Evolutionary conservation across 2,329 filamentous ascomycete genomes (phyloP).

Genomic region (Cytospora mali): DNA sequence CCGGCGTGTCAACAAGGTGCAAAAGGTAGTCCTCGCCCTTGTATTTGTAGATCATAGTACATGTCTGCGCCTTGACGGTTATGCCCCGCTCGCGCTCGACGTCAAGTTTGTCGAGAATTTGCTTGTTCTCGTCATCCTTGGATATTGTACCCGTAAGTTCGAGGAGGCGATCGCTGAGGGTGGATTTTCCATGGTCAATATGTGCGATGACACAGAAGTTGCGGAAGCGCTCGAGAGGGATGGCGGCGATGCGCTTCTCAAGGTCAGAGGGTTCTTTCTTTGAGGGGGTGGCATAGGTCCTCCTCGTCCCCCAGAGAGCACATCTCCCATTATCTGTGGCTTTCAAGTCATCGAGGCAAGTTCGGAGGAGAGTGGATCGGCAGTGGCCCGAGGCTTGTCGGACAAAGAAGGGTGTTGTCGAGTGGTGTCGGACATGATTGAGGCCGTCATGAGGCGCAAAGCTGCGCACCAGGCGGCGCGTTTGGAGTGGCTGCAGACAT

Average conservation of each 20-base stretch:
- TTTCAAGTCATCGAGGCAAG: not conserved
- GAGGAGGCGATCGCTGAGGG: slow-evolving; percentile 86
- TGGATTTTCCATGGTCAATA: slow-evolving; percentile 98
- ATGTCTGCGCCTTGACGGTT: slow-evolving; percentile 98
- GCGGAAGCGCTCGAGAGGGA: slow-evolving; percentile 78
- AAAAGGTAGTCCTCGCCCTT: slow-evolving; percentile 86
- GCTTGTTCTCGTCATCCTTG: slow-evolving; percentile 80
- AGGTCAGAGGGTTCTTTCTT: slow-evolving; percentile 42
- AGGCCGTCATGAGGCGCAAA: slow-evolving; percentile 22
- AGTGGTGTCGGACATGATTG: not conserved
- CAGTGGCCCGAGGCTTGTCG: slow-evolving; percentile 1
- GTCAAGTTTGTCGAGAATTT: slow-evolving; percentile 95
- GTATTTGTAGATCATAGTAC: slow-evolving; percentile 94
- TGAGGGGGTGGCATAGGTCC: slow-evolving; percentile 23
- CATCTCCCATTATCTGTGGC: not conserved
- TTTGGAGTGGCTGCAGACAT: slow-evolving; percentile 38
- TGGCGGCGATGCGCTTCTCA: slow-evolving; percentile 67
- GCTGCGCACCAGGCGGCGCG: slow-evolving; percentile 26
- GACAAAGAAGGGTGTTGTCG: not conserved
- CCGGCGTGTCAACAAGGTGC: slow-evolving; percentile 94
- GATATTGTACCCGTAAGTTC: slow-evolving; percentile 94
- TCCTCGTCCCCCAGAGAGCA: slow-evolving; percentile 3
- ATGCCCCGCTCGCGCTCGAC: slow-evolving; percentile 96
- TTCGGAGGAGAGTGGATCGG: not conserved
- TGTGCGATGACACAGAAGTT: slow-evolving; percentile 99